Evolutionary conservation across 306 rosid species (phyloP).

Genomic region (Trichosanthes truncata): DNA sequence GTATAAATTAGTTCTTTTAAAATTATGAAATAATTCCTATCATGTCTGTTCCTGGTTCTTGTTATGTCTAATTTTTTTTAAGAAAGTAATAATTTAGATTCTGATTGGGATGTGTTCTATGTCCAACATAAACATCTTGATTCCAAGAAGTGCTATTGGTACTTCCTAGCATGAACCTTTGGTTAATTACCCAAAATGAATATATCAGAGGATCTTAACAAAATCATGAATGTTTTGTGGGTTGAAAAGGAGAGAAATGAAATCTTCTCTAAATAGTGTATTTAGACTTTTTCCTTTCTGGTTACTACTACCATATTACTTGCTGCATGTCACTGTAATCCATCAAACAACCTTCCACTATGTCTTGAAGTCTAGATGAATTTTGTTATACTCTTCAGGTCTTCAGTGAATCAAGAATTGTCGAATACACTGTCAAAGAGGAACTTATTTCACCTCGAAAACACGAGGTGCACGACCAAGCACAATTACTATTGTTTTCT

Average conservation of each 20-base stretch:
- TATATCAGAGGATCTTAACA: not conserved
- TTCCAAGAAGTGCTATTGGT: not conserved
- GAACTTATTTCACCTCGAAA: slow-evolving; percentile 49
- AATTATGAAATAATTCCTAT: not conserved
- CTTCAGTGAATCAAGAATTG: slow-evolving; percentile 74
- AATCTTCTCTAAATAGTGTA: not conserved
- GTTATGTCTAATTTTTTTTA: not conserved
- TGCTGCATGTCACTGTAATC: not conserved
- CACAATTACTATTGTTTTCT: not conserved
- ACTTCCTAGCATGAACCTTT: not conserved
- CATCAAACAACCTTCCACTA: not conserved
- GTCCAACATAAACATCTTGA: not conserved
- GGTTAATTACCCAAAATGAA: not conserved
- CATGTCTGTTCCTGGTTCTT: not conserved
- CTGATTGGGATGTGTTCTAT: not conserved
- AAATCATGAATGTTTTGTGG: not conserved
- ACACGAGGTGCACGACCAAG: slow-evolving; percentile 44
- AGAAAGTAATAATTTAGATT: not conserved
- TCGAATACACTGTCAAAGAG: slow-evolving; percentile 56
- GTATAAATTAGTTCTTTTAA: not conserved
- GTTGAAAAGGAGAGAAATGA: not conserved
- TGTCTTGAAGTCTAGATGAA: not conserved
- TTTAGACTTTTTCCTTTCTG: not conserved
- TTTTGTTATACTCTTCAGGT: slow-evolving; percentile 26
- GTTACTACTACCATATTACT: not conserved